Conservation (phyloP, 768 basidiomycete genomes). For the Calocera cornea region DNA sequence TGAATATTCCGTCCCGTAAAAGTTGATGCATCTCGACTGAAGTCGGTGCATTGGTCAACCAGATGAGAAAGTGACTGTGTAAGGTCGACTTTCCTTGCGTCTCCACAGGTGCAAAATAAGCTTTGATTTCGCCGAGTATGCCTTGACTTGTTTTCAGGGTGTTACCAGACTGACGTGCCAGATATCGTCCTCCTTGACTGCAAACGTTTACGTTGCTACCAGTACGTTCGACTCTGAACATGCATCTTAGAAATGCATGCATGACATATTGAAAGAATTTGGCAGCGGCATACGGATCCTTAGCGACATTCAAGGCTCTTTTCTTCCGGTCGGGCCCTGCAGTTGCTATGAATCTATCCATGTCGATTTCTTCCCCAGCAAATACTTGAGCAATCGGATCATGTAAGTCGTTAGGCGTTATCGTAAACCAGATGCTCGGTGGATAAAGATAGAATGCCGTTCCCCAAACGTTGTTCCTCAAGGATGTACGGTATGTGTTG, state of each 20-base stretch:
- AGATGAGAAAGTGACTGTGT: slow-evolving; percentile 31
- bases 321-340: slow-evolving; percentile 19
- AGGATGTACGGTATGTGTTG: slow-evolving; percentile 1
- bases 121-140: slow-evolving; percentile 23
- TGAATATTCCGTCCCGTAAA: slow-evolving; percentile 20
- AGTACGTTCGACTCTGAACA: slow-evolving; percentile 26
- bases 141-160: slow-evolving; percentile 20
- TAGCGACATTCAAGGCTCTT: slow-evolving; percentile 23
- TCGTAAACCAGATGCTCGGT: slow-evolving; percentile 32
- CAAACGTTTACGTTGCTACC: neutral
- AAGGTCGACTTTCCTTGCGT: slow-evolving; percentile 32
- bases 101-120: slow-evolving; percentile 30
- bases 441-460: slow-evolving; percentile 22
- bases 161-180: neutral
- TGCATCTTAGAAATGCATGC: slow-evolving; percentile 18
- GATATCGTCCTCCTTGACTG: neutral
- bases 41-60: slow-evolving; percentile 26
- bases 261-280: slow-evolving; percentile 32
- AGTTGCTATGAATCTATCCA: slow-evolving; percentile 26
- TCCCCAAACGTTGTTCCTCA: slow-evolving; percentile 28
- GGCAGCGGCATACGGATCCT: slow-evolving; percentile 32
- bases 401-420: slow-evolving; percentile 31
- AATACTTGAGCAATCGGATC: slow-evolving; percentile 36
- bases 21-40: slow-evolving; percentile 19
- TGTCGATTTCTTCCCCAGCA: slow-evolving; percentile 31